A percentile compares a stretch with the other conserved stretches of the same genome.
Evolutionary conservation across 129 eudicot genomes (phyloP).

Genomic region (Solidago caesia): DNA sequence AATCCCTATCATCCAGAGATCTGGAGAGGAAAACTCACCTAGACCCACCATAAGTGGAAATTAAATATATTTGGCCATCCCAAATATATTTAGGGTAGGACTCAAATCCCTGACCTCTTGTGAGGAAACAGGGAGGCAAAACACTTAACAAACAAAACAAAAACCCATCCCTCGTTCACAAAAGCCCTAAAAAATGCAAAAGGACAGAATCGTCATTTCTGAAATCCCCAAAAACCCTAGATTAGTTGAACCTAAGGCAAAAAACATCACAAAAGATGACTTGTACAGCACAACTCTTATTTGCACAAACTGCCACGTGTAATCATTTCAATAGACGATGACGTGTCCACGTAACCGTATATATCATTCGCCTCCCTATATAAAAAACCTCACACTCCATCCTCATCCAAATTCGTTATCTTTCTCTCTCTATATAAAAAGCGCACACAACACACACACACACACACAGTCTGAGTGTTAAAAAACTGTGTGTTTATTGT

Average conservation of each 20-base stretch:
- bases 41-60: no score
- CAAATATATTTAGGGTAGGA: no score
- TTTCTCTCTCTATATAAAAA: conserved; percentile 18
- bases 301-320: conserved; percentile 42
- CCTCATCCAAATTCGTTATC: conserved; percentile 47
- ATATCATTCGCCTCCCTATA: conserved; percentile 45
- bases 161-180: neutral
- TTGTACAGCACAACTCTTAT: conserved; percentile 20
- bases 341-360: conserved; percentile 50
- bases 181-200: conserved; percentile 24
- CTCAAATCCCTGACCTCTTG: no score
- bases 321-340: conserved; percentile 33
- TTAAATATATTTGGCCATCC: no score
- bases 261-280: conserved; percentile 5
- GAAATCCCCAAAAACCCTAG: conserved; percentile 34
- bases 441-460: neutral
- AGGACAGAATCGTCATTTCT: conserved; percentile 17
- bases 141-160: neutral
- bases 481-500: conserved; percentile 6
- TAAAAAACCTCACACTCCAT: conserved; percentile 29
- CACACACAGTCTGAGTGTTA: conserved; percentile 11
- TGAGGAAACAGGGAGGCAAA: no score
- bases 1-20: no score
- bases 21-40: no score
- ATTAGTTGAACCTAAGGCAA: conserved; percentile 9